phyloP scores from a whole-genome alignment of 2,329 filamentous ascomycete species.

The Metarhizium brunneum region DNA sequence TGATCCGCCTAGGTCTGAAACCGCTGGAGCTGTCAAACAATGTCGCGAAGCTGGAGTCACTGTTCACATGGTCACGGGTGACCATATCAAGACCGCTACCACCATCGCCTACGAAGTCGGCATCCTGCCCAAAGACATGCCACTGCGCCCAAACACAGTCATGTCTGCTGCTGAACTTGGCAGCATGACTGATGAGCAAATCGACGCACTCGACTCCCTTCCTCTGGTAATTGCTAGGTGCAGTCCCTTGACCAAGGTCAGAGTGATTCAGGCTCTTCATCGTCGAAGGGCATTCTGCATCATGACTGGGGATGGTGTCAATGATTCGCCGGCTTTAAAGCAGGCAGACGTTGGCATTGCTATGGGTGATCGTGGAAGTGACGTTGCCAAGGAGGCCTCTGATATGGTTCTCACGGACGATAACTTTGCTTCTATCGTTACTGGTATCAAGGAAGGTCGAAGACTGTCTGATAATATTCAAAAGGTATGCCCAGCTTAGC shows the following conservation, averaged over 20 bases:
- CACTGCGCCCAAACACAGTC: slow-evolving; percentile 33
- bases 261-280: slow-evolving; percentile 66
- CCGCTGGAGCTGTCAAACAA: slow-evolving; percentile 47
- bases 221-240: slow-evolving; percentile 62
- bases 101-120: slow-evolving; percentile 58
- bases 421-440: slow-evolving; percentile 75
- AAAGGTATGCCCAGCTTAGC: slow-evolving; percentile 38
- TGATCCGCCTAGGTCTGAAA: slow-evolving; percentile 62
- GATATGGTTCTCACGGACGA: slow-evolving; percentile 86
- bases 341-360: slow-evolving; percentile 67
- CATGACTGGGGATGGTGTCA: slow-evolving; percentile 70
- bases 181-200: slow-evolving; percentile 48
- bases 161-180: slow-evolving; percentile 58
- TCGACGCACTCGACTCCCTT: slow-evolving; percentile 51
- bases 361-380: slow-evolving; percentile 62
- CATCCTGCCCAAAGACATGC: slow-evolving; percentile 36
- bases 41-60: slow-evolving; percentile 54
- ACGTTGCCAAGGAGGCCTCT: slow-evolving; percentile 71
- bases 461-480: slow-evolving; percentile 66
- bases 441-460: slow-evolving; percentile 62
- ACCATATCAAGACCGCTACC: slow-evolving; percentile 58
- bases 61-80: slow-evolving; percentile 62
- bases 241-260: slow-evolving; percentile 62
- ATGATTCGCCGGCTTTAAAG: slow-evolving; percentile 65
- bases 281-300: slow-evolving; percentile 59